Conservation (phyloP, 192 early-diverging fungal species). For the Coemansia sp. region DNA sequence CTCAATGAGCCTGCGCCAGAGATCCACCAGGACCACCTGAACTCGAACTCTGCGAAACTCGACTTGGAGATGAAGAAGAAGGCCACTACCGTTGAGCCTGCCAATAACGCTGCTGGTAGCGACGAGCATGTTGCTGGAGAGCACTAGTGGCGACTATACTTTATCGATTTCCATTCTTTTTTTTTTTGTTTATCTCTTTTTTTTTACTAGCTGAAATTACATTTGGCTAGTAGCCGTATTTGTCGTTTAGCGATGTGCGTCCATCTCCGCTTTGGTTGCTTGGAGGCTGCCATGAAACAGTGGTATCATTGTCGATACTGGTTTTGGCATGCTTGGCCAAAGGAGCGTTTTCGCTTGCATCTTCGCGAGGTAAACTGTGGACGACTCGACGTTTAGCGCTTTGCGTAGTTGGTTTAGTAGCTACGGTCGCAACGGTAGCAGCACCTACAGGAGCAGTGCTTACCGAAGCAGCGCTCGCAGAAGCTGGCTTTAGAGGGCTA, state of each 20-base stretch:
- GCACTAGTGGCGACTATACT: background rate
- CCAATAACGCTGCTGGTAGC: background rate
- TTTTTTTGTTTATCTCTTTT: background rate
- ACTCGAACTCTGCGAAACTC: conserved; percentile 33
- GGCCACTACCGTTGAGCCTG: conserved; percentile 19
- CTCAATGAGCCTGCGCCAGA: conserved; percentile 51
- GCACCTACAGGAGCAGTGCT: too few relatives aligned
- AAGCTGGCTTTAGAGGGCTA: background rate
- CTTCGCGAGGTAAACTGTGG: conserved; percentile 16
- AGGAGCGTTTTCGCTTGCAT: background rate
- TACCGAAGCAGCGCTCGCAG: too few relatives aligned
- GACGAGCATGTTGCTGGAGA: conserved; percentile 31
- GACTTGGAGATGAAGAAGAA: conserved; percentile 38
- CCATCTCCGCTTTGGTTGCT: conserved; percentile 44
- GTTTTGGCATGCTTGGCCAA: conserved; percentile 1
- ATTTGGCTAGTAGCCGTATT: conserved; percentile 37
- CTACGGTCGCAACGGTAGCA: background rate
- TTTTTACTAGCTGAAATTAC: background rate
- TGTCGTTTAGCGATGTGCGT: conserved; percentile 44
- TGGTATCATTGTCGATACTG: background rate
- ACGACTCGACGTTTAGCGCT: conserved; percentile 10
- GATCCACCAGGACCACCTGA: conserved; percentile 51
- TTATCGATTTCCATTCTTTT: conserved; percentile 1
- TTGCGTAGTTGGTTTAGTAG: background rate
- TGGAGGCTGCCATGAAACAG: conserved; percentile 41